phyloP scores from a whole-genome alignment of 352 stramenopile species.

The Pythium scleroteichum region DNA sequence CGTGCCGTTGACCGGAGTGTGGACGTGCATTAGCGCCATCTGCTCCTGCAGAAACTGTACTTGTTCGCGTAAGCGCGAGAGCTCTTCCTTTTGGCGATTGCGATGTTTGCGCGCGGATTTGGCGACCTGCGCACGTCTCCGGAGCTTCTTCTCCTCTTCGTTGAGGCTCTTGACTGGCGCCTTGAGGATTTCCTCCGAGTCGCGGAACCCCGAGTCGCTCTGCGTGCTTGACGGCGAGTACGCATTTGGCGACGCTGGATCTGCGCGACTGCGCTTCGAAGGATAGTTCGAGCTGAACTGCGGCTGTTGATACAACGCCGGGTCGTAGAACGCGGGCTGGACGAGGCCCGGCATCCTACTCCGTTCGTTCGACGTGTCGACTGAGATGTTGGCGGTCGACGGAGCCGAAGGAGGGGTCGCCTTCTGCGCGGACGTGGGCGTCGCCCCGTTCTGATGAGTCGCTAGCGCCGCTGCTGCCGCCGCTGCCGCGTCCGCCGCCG shows the following conservation, averaged over 20 bases:
- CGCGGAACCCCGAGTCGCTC: conserved; percentile 38
- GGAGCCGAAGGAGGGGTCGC: not conserved
- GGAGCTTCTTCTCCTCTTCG: conserved; percentile 84
- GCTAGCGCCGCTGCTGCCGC: conserved; percentile 3
- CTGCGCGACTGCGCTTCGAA: conserved; percentile 17
- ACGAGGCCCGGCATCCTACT: conserved; percentile 36
- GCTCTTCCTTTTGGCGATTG: conserved; percentile 81
- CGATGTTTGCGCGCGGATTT: conserved; percentile 83
- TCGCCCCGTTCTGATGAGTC: not conserved
- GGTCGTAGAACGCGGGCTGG: conserved; percentile 28
- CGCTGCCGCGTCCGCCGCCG: conserved; percentile 8
- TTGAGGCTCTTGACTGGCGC: conserved; percentile 80
- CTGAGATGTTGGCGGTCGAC: conserved; percentile 26
- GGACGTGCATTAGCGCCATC: conserved; percentile 64
- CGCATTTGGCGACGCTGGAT: conserved; percentile 9
- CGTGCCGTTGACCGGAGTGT: conserved; percentile 28
- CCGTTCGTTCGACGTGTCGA: conserved; percentile 21
- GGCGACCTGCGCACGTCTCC: conserved; percentile 73
- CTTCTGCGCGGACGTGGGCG: conserved; percentile 5
- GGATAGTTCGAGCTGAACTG: conserved; percentile 1
- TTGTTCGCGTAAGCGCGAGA: conserved; percentile 67
- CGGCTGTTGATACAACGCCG: conserved; percentile 22
- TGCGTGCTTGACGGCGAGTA: conserved; percentile 49
- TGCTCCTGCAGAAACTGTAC: conserved; percentile 78
- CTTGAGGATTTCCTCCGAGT: conserved; percentile 82